Evolutionary conservation across 805 yeast genomes (phyloP), one percentile per base, ranked within the genome.

Genomic region (Metschnikowia shivogae): DNA sequence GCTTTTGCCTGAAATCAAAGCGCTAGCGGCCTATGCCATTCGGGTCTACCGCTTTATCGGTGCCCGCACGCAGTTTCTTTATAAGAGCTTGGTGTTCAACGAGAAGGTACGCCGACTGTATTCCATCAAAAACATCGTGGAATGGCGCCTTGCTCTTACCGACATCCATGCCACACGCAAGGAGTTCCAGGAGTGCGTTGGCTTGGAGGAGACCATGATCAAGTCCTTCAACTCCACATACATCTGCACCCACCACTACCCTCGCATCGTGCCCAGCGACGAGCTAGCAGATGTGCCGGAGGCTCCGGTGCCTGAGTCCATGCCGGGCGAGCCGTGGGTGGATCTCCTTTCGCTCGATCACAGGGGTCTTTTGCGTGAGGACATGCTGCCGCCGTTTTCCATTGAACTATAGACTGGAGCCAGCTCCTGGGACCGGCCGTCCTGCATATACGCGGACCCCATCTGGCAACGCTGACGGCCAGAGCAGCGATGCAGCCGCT

Each of bases 1-100:
- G 28, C 27, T 48, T 12, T 24, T 40, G 34, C 36, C 36, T 17
- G 47, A 52, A 35, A 52, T 68, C 35, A 58, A 59, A 40, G 14
- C 29, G 10, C 43, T 59, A 17, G 42, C 68, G 4, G 54, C 63
- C 14, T 68, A 70, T 47, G 58, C 64, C 27, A 57, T 65, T 5
- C 51, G 75, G 27, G 29, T 63, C n/a, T 47, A 54, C 12, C 59
- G 64, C 6, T 70, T 63, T 44, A 57, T 70, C 35, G 61, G 56
- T 41, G 45, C 46, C 34, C 53, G 75, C 29, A 44, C 65, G 10
- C 46, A 52, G 11, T 47, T 62, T 7, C 55, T 70, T 37, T 68
- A 70, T 52, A 55, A 58, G 42, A 49, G 52, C 10, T 46, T 64
- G 14, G 65, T 69, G 8, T 58, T 59, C 45, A 62, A 60, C 39